These are phyloP conservation scores for Peronospora tabacina DNA, from an alignment of 352 stramenopile genomes.

Conservation along the genomic window DNA sequence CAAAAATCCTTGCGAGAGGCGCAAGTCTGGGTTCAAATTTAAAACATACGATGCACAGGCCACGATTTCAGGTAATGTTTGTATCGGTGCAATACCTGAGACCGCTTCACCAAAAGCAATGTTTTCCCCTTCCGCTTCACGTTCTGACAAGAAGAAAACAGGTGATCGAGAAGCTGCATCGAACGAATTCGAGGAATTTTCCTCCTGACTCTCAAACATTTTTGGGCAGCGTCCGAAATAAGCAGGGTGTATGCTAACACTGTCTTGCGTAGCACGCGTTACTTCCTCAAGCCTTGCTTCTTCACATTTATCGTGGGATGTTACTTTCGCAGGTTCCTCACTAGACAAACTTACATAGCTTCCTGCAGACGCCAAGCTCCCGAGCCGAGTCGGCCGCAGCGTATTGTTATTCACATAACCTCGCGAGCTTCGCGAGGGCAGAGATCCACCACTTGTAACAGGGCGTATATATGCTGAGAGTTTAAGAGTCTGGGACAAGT, in stretches of 20 bases:
- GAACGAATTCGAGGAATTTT: conserved; percentile 7
- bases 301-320: conserved; percentile 4
- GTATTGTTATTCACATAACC: conserved; percentile 11
- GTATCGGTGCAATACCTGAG: not conserved
- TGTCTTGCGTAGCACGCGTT: conserved; percentile 3
- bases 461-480: conserved; percentile 49
- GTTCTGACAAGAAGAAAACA: conserved; percentile 19
- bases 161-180: conserved; percentile 25
- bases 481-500: conserved; percentile 56
- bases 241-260: conserved; percentile 24
- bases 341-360: conserved; percentile 17
- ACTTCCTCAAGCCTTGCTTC: not conserved
- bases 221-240: conserved; percentile 28
- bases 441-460: conserved; percentile 25
- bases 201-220: conserved; percentile 6
- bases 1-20: conserved; percentile 65
- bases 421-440: conserved; percentile 15
- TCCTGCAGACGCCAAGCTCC: conserved; percentile 22
- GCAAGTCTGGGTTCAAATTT: conserved; percentile 79
- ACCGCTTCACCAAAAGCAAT: not conserved
- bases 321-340: conserved; percentile 18
- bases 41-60: conserved; percentile 60
- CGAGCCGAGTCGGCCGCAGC: conserved; percentile 10
- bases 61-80: conserved; percentile 20
- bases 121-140: not conserved